Conservation (phyloP, 2,329 filamentous ascomycete genomes). For the Gliomastix tumulicola region DNA sequence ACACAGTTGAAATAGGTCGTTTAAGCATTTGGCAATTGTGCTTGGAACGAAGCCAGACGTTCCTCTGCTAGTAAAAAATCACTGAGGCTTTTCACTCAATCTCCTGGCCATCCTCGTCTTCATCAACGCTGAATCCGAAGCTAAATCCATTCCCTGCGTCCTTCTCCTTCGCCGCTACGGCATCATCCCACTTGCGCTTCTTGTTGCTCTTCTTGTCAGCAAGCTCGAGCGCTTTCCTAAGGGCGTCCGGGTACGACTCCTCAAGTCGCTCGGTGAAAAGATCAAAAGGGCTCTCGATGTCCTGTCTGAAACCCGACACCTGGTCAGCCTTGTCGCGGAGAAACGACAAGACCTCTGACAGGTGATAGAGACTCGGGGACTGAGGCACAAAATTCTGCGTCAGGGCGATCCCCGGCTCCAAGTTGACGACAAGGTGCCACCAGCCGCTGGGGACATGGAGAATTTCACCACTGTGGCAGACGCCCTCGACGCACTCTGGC, state of each 20-base stretch:
- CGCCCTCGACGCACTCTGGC: slow-evolving; percentile 75
- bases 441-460: slow-evolving; percentile 89
- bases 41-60: too few relatives aligned
- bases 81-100: too few relatives aligned
- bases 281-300: slow-evolving; percentile 64
- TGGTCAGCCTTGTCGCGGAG: slow-evolving; percentile 76
- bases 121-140: slow-evolving; percentile 45
- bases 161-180: slow-evolving; percentile 42
- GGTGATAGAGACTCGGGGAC: slow-evolving; percentile 44
- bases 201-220: slow-evolving; percentile 57
- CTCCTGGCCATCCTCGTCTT: slow-evolving; percentile 39
- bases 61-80: too few relatives aligned
- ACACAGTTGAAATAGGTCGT: too few relatives aligned
- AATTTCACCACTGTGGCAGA: slow-evolving; percentile 79
- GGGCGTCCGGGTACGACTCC: slow-evolving; percentile 56
- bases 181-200: slow-evolving; percentile 82
- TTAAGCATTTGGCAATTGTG: too few relatives aligned
- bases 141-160: slow-evolving; percentile 35
- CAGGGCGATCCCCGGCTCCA: slow-evolving; percentile 77
- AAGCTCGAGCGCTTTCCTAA: slow-evolving; percentile 58
- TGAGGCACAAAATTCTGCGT: slow-evolving; percentile 92
- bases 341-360: slow-evolving; percentile 72
- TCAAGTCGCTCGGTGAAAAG: slow-evolving; percentile 67
- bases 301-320: slow-evolving; percentile 75
- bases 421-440: slow-evolving; percentile 94